These are phyloP conservation scores for Apiospora pterosperma DNA, from an alignment of 2,329 filamentous ascomycete genomes.

Conservation along the genomic window DNA sequence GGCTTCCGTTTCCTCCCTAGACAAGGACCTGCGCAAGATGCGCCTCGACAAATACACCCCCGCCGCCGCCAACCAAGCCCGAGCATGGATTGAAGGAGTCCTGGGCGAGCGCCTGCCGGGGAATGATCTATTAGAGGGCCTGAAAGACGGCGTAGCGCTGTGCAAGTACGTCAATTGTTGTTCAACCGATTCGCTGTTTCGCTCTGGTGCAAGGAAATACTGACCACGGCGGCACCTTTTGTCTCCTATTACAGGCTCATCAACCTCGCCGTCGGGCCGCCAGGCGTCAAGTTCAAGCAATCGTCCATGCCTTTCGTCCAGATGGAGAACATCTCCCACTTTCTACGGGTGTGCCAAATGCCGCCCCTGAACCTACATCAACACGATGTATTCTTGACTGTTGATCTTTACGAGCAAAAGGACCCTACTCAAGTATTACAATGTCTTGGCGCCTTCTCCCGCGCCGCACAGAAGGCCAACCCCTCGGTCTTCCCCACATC, in stretches of 20 bases:
- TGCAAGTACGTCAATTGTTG: conserved; percentile 67
- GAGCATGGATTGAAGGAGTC: conserved; percentile 79
- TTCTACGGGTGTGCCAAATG: conserved; percentile 81
- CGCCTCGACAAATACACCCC: conserved; percentile 92
- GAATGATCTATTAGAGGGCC: conserved; percentile 75
- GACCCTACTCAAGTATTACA: conserved; percentile 95
- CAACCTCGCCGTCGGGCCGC: conserved; percentile 73
- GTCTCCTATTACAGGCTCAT: conserved; percentile 66
- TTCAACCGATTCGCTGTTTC: not conserved
- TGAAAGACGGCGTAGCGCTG: conserved; percentile 88
- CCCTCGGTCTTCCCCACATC: conserved; percentile 69
- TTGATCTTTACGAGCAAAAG: conserved; percentile 93
- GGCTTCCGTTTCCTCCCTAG: conserved; percentile 90
- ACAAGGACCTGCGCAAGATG: conserved; percentile 92
- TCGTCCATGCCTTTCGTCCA: conserved; percentile 97
- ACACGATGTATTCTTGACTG: conserved; percentile 94
- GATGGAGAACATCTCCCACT: conserved; percentile 99
- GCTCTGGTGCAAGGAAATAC: conserved; percentile 7
- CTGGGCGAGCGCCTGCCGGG: conserved; percentile 70
- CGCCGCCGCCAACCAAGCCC: conserved; percentile 80
- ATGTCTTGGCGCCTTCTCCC: conserved; percentile 87
- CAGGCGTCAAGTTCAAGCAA: conserved; percentile 83
- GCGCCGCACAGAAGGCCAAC: conserved; percentile 72
- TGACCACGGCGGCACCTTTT: conserved; percentile 14
- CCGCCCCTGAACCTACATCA: conserved; percentile 83